Conservation (phyloP, 768 basidiomycete genomes). For the Trametes cubensis region DNA sequence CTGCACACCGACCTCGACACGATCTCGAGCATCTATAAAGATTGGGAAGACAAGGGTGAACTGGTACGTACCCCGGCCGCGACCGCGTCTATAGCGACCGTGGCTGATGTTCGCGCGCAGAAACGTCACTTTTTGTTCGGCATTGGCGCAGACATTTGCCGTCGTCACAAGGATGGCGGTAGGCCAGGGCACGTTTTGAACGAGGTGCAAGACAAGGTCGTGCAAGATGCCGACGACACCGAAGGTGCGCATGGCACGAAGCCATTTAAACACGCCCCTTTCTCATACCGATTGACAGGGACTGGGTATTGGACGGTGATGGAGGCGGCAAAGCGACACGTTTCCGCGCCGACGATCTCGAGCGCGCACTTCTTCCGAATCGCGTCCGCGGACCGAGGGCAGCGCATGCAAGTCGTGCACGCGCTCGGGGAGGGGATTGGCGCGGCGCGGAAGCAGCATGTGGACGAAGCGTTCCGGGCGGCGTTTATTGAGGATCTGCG, state of each 20-base stretch:
- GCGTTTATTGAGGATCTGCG: conserved; percentile 25
- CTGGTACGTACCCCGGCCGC: conserved; percentile 17
- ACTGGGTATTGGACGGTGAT: conserved; percentile 29
- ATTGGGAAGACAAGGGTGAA: conserved; percentile 24
- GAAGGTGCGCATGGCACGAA: conserved; percentile 17
- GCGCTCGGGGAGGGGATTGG: conserved; percentile 19
- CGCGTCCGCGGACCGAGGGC: conserved; percentile 28
- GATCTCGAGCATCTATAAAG: conserved; percentile 21
- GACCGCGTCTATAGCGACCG: neutral
- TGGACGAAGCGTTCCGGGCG: conserved; percentile 11
- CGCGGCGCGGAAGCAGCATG: conserved; percentile 21
- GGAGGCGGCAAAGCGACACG: conserved; percentile 26
- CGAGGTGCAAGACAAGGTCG: conserved; percentile 30
- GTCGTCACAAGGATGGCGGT: conserved; percentile 21
- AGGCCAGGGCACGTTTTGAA: conserved; percentile 23
- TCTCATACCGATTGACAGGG: conserved; percentile 8
- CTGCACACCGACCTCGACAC: conserved; percentile 23
- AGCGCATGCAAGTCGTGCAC: conserved; percentile 24
- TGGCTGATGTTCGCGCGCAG: conserved; percentile 3
- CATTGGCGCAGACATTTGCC: conserved; percentile 30
- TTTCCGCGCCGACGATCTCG: conserved; percentile 28
- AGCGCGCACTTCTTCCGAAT: conserved; percentile 30
- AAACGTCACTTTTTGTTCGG: conserved; percentile 27
- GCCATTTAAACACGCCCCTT: neutral
- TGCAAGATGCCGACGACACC: conserved; percentile 28